Base-by-base conservation (phyloP, 129 eudicot species). In the Flaveria trinervia region DNA sequence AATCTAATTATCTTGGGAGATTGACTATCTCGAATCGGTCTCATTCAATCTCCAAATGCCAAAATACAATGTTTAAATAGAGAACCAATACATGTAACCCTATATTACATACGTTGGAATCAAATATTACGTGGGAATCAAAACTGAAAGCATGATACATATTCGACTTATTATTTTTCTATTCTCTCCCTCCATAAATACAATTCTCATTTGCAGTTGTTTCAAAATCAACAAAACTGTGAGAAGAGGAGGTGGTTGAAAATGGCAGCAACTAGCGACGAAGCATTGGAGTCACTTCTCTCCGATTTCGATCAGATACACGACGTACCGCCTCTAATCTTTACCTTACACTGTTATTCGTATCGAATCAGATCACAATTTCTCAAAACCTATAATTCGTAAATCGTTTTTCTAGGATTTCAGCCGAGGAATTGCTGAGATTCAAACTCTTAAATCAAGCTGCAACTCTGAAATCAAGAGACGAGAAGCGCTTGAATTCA, bases 191-290 rank as follows among this genome's bases (percentile, higher is more conserved):
- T 60, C 67, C 41, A 12, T 26, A 61, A 36, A 4, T 0, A 36
- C 1, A 0, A 25, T 26, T 61, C 68, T 61, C 10, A 0, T 26
- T 61, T 61, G 68, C 68, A 26, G 44, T 26, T 61, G 10, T 25
- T 59, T 61, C 43, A 26, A 26, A 61, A 25, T 23, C 39, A 59
- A 59, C 65, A 11, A 59, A 12, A 10, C 65, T 12, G 36, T 10
- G 2, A 57, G 15, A 23, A 7, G 22, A 65, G 23, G 17, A 49
- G 56, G 46, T 5, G 49, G 41, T 78, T 56, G n/a, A 45, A 78
- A 74, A 84, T 87, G 89, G 92, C 88, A 76, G 89, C 82, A 85
- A 79, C 84, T 5, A 61, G 66, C 51, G 88, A 80, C 8, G 89
- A 84, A 22, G 84, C 80, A 62, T 48, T 84, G 70, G 84, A 86